A percentile compares a stretch with the other conserved stretches of the same genome.
Conservation (phyloP, 345 rosid genomes). For the Anacardium occidentale region DNA sequence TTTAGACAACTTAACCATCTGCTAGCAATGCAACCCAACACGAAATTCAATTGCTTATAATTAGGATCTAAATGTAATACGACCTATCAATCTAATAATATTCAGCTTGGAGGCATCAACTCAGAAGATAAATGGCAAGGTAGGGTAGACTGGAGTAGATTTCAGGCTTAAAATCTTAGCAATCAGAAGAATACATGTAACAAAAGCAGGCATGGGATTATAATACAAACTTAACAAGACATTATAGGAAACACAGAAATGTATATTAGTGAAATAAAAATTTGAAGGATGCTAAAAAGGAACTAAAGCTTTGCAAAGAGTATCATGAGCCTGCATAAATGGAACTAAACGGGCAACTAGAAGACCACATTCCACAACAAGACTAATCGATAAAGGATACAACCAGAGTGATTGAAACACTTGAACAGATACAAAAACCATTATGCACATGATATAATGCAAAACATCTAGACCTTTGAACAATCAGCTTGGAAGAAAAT, state of each 20-base stretch:
- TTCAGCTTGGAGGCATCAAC: background rate
- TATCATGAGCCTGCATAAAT: too few relatives aligned
- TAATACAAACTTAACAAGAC: too few relatives aligned
- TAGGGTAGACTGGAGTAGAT: background rate
- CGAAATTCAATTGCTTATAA: conserved; percentile 4
- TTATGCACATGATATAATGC: background rate
- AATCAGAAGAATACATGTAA: background rate
- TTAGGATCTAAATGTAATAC: background rate
- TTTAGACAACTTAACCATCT: background rate
- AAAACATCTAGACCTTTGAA: background rate
- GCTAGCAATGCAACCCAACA: background rate
- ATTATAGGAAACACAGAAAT: background rate
- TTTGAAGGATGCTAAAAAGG: too few relatives aligned
- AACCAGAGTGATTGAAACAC: too few relatives aligned
- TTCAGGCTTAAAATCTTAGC: background rate
- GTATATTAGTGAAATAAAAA: too few relatives aligned
- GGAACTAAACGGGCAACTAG: background rate
- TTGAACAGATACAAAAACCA: background rate
- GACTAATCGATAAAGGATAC: background rate
- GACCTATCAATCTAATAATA: background rate
- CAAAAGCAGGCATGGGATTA: background rate
- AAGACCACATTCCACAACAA: background rate
- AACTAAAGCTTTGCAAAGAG: too few relatives aligned
- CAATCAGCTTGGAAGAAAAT: too few relatives aligned
- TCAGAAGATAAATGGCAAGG: background rate